These are phyloP conservation scores for Galeopsis tetrahit DNA, from an alignment of 257 asterid species.

Conservation along the genomic window DNA sequence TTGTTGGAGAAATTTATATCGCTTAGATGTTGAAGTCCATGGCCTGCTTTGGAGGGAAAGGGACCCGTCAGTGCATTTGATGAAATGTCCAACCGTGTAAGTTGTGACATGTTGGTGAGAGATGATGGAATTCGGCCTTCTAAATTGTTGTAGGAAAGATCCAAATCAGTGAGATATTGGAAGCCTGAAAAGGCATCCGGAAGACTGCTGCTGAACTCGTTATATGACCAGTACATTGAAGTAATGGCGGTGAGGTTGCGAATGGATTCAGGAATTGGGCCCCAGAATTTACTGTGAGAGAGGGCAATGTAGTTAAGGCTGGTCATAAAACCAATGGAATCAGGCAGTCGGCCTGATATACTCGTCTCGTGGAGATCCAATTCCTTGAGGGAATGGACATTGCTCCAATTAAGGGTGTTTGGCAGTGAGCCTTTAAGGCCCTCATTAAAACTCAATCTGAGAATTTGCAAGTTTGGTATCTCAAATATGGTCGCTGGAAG, in stretches of 20 bases:
- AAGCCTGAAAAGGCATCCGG: not conserved
- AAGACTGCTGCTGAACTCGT: not conserved
- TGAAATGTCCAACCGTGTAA: not conserved
- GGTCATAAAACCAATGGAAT: constrained; percentile 15
- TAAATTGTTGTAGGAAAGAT: not conserved
- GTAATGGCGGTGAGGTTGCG: not conserved
- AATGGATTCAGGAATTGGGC: not conserved
- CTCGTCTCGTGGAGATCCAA: not conserved
- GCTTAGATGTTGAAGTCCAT: not conserved
- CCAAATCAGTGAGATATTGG: not conserved
- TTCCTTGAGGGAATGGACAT: not conserved
- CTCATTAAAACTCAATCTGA: not conserved
- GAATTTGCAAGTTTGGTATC: not conserved
- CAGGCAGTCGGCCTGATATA: constrained; percentile 2
- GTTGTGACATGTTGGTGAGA: not conserved
- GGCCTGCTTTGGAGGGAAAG: not conserved
- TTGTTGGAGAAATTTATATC: too few species aligned
- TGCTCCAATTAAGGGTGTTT: not conserved
- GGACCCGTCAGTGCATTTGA: not conserved
- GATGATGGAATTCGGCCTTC: not conserved
- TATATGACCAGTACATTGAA: not conserved
- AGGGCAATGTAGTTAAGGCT: not conserved
- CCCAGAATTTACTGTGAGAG: not conserved
- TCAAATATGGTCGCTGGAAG: constrained; percentile 7
- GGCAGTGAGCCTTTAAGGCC: constrained; percentile 14